These are phyloP conservation scores for Talaromyces borbonicus DNA, from an alignment of 495 filamentous ascomycete species.

Conservation along the genomic window DNA sequence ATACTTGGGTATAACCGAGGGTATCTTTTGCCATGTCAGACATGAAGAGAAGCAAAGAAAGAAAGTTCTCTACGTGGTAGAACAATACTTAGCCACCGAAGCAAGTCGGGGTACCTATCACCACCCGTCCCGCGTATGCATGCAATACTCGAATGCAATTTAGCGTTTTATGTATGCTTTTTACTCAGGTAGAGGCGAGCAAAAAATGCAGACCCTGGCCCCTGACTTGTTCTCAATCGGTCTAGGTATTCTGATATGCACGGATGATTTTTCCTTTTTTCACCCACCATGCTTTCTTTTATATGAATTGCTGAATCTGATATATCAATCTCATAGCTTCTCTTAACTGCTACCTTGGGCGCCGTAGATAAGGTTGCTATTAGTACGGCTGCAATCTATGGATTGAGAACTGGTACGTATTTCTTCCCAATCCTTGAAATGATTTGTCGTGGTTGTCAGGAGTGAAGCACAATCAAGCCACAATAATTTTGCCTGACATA, in stretches of 20 bases:
- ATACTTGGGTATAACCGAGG: too few relatives aligned
- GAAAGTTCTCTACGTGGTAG: too few relatives aligned
- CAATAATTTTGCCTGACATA: too few relatives aligned
- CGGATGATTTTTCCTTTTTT: too few relatives aligned
- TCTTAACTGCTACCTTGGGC: constrained; percentile 13
- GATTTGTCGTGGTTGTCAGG: too few relatives aligned
- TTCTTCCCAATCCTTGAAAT: constrained; percentile 8
- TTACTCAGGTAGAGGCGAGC: background rate
- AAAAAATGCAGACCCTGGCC: background rate
- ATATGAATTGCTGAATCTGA: too few relatives aligned
- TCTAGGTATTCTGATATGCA: background rate
- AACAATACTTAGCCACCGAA: too few relatives aligned
- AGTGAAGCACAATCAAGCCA: too few relatives aligned
- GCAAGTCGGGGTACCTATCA: too few relatives aligned
- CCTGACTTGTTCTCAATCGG: background rate
- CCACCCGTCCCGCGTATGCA: background rate
- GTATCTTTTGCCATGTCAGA: too few relatives aligned
- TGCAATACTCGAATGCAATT: background rate
- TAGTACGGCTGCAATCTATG: constrained; percentile 22
- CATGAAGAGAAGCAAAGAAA: too few relatives aligned
- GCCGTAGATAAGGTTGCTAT: constrained; percentile 24
- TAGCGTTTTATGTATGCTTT: background rate
- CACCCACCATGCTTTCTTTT: too few relatives aligned
- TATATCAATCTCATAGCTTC: background rate
- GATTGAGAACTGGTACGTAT: constrained; percentile 16